A percentile compares a stretch with the other conserved stretches of the same genome.
Conservation (phyloP, 768 basidiomycete species). For the Serendipita vermifera region DNA sequence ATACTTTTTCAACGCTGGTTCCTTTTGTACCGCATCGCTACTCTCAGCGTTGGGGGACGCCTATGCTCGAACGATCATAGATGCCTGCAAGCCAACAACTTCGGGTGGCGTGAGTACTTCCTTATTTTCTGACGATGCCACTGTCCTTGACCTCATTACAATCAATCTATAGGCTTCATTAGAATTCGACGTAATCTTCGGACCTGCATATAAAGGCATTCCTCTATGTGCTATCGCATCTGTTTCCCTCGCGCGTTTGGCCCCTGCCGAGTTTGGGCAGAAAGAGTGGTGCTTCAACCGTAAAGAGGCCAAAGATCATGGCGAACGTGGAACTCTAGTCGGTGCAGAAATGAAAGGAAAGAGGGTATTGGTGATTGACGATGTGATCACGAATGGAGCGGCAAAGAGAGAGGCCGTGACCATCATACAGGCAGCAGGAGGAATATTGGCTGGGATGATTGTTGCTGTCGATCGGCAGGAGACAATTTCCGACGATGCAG, state of each 20-base stretch:
- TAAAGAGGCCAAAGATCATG: slow-evolving; percentile 93
- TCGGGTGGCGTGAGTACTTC: slow-evolving; percentile 5
- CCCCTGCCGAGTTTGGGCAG: not conserved
- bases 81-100: slow-evolving; percentile 30
- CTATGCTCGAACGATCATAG: slow-evolving; percentile 68
- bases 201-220: slow-evolving; percentile 97
- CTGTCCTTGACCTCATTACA: slow-evolving; percentile 7
- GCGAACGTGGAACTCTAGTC: slow-evolving; percentile 86
- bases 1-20: slow-evolving; percentile 94
- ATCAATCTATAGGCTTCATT: slow-evolving; percentile 23
- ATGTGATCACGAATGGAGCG: slow-evolving; percentile 89
- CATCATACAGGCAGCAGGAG: slow-evolving; percentile 52
- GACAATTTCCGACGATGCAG: slow-evolving; percentile 75
- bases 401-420: slow-evolving; percentile 77
- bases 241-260: slow-evolving; percentile 36
- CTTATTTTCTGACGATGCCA: slow-evolving; percentile 13
- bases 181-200: slow-evolving; percentile 75
- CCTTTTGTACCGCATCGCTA: slow-evolving; percentile 72
- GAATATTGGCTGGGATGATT: slow-evolving; percentile 78
- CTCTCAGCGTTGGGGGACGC: slow-evolving; percentile 64
- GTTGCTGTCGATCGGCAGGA: slow-evolving; percentile 82
- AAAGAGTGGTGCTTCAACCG: slow-evolving; percentile 48
- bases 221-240: slow-evolving; percentile 78
- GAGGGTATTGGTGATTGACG: slow-evolving; percentile 80
- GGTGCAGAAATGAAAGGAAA: slow-evolving; percentile 73